These are phyloP conservation scores for Hanseniaspora sp. DNA, from an alignment of 1,139 yeast genomes.

Conservation along the genomic window DNA sequence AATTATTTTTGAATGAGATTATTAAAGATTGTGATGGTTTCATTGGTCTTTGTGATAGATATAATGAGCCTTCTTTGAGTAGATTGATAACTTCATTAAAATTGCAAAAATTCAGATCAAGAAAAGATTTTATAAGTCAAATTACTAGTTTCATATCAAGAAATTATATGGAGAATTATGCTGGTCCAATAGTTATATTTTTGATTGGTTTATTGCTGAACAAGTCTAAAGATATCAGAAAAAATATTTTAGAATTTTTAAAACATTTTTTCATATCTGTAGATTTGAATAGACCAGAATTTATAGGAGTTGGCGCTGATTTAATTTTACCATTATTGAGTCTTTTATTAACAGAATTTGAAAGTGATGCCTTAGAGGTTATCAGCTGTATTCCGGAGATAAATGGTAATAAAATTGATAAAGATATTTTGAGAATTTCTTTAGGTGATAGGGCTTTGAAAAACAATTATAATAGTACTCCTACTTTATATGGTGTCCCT, in stretches of 20 bases:
- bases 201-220: conserved; percentile 71
- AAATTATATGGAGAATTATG: conserved; percentile 62
- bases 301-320: conserved; percentile 88
- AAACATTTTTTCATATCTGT: conserved; percentile 65
- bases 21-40: conserved; percentile 49
- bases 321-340: conserved; percentile 80
- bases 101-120: conserved; percentile 70
- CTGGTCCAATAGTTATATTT: conserved; percentile 64
- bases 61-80: conserved; percentile 50
- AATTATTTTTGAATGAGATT: conserved; percentile 42
- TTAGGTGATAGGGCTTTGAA: conserved; percentile 70
- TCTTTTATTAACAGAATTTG: conserved; percentile 71
- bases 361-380: conserved; percentile 79
- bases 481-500: conserved; percentile 88
- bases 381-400: conserved; percentile 74
- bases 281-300: conserved; percentile 67
- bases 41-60: conserved; percentile 48
- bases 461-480: conserved; percentile 74
- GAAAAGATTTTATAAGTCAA: conserved; percentile 78
- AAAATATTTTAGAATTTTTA: conserved; percentile 66
- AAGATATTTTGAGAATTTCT: conserved; percentile 82
- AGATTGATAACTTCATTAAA: conserved; percentile 67
- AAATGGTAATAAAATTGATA: conserved; percentile 84
- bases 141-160: conserved; percentile 56
- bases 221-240: conserved; percentile 62